Evolutionary conservation across 768 basidiomycete species (phyloP).

Genomic region (Leccinellum albellum): DNA sequence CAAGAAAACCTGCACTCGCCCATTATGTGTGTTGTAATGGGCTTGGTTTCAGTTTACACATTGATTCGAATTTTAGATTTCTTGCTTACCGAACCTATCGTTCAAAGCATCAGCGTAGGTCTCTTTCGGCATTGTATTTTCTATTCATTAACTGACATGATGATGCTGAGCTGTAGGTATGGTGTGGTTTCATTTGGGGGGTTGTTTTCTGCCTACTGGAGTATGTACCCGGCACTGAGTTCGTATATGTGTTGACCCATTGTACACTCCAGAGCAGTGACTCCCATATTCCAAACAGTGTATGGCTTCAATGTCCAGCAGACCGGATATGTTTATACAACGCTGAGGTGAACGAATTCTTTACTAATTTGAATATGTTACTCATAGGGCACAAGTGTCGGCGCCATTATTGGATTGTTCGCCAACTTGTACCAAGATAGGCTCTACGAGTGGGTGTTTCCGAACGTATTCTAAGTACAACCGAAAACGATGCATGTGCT

Average conservation of each 20-base stretch:
- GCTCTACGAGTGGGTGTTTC: slow-evolving; percentile 40
- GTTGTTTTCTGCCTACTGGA: slow-evolving; percentile 63
- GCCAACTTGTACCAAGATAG: slow-evolving; percentile 45
- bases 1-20: slow-evolving; percentile 63
- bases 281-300: slow-evolving; percentile 50
- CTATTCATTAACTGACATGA: not conserved
- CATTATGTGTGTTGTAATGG: slow-evolving; percentile 50
- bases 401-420: slow-evolving; percentile 42
- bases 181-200: slow-evolving; percentile 73
- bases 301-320: slow-evolving; percentile 59
- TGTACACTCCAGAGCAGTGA: slow-evolving; percentile 41
- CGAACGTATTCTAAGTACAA: slow-evolving; percentile 8
- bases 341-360: slow-evolving; percentile 42
- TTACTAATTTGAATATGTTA: not conserved
- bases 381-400: slow-evolving; percentile 40
- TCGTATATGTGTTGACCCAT: not conserved
- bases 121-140: not conserved
- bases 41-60: not conserved
- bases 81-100: slow-evolving; percentile 55
- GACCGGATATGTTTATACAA: slow-evolving; percentile 53
- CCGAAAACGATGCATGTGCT: slow-evolving; percentile 5
- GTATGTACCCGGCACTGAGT: slow-evolving; percentile 28
- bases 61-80: slow-evolving; percentile 16
- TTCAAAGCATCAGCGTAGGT: slow-evolving; percentile 65
- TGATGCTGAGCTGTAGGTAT: slow-evolving; percentile 39